Evolutionary conservation across 331 rosid species (phyloP).

Genomic region (Malus hybrid): DNA sequence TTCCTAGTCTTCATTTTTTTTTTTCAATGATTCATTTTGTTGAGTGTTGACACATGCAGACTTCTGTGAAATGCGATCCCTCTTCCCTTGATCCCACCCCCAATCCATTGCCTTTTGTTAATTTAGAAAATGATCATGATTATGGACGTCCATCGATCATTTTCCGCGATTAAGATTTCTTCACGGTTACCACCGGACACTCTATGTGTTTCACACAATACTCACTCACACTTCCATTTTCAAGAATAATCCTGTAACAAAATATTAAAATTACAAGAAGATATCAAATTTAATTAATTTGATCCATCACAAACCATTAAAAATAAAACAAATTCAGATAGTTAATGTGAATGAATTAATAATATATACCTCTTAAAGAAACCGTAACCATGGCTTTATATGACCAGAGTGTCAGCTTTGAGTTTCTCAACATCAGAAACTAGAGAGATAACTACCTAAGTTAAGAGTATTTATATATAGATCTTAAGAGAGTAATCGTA

Average conservation of each 20-base stretch:
- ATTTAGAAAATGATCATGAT: background rate
- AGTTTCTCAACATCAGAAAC: constrained; percentile 33
- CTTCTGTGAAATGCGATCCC: background rate
- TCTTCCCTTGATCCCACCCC: background rate
- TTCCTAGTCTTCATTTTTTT: background rate
- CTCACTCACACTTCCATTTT: constrained; percentile 59
- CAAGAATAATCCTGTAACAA: constrained; percentile 56
- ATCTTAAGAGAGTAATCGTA: no score
- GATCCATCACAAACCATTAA: no score
- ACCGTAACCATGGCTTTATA: constrained; percentile 87
- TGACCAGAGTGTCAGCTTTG: constrained; percentile 62
- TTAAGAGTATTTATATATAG: no score
- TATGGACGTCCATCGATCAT: background rate
- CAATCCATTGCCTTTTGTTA: background rate
- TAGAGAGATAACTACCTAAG: no score
- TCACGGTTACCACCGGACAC: constrained; percentile 77
- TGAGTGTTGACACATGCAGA: background rate
- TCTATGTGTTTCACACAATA: constrained; percentile 57
- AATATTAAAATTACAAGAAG: background rate
- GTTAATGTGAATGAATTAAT: background rate
- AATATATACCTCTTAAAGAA: constrained; percentile 58
- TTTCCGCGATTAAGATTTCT: constrained; percentile 19
- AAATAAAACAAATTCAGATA: background rate
- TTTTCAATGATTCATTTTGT: no score
- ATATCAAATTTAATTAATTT: no score